Conservation (phyloP, 2,329 filamentous ascomycete genomes). For the Furcasterigmium furcatum region DNA sequence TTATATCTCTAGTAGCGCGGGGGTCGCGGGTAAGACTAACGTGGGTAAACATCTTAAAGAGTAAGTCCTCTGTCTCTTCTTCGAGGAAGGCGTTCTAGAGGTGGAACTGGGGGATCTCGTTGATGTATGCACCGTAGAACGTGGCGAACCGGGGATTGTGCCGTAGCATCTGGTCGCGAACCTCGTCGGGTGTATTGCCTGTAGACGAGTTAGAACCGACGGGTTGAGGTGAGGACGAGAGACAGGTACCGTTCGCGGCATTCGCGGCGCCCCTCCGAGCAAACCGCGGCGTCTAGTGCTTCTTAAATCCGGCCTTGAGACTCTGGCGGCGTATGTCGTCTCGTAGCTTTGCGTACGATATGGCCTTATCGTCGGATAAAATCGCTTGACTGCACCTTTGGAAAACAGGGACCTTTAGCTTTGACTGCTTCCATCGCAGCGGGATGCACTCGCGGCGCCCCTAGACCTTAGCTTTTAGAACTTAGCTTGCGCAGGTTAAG, state of each 20-base stretch:
- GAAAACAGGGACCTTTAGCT: slow-evolving; percentile 22
- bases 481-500: slow-evolving; percentile 12
- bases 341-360: slow-evolving; percentile 20
- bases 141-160: slow-evolving; percentile 21
- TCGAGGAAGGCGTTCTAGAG: slow-evolving; percentile 23
- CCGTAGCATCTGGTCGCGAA: slow-evolving; percentile 23
- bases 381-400: slow-evolving; percentile 6
- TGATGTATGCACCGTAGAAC: slow-evolving; percentile 22
- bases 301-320: slow-evolving; percentile 15
- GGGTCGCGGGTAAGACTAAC: slow-evolving; percentile 22
- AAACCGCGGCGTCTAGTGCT: slow-evolving; percentile 11
- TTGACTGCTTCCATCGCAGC: slow-evolving; percentile 20
- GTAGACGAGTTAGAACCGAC: background rate
- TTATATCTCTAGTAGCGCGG: slow-evolving; percentile 20
- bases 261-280: slow-evolving; percentile 17
- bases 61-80: slow-evolving; percentile 15
- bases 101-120: slow-evolving; percentile 22
- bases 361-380: slow-evolving; percentile 13
- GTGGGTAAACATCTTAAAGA: slow-evolving; percentile 16
- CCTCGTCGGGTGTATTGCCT: slow-evolving; percentile 19
- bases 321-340: slow-evolving; percentile 21
- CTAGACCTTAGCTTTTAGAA: slow-evolving; percentile 14
- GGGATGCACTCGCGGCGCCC: slow-evolving; percentile 13
- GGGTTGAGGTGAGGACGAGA: slow-evolving; percentile 4
- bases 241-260: slow-evolving; percentile 16